Evolutionary conservation across 805 yeast genomes (phyloP), one percentile per base, ranked within the genome.

Genomic region (Myxozyma kluyveri): DNA sequence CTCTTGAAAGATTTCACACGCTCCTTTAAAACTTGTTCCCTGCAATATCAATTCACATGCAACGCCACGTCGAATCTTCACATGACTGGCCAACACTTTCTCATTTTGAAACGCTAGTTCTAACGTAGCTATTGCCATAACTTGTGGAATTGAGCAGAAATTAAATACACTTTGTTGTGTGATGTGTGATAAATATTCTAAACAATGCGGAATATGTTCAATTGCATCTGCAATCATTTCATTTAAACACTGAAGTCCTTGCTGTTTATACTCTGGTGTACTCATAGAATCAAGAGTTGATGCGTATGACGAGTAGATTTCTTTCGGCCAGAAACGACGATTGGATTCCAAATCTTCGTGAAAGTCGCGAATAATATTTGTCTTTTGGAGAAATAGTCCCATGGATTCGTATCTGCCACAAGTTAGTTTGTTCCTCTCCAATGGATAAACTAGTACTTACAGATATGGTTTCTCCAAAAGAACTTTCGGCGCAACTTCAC

Each of bases 111-210:
- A 90, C 31, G 91, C 85, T 47, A 83, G 74, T 21, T 91, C 88
- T 62, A 93, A 76, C 1, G 98, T 88, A 14, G 99, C 97, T 68
- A 93, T 86, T 33, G 98, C 96, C 99, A 93, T 93, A 18, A 91
- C 97, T 72, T 93, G 99, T 18, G 99, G 99, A 66, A 93, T 93
- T 9, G 97, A 88, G 73, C 97, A 90, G 74, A 93, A 93, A 62
- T 83, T 85, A 75, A 88, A 93, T 45, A 84, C 72, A 1, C 95
- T 81, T 54, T 84, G 86, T 66, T 93, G 98, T 53, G 78, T 78
- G 45, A 93, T 79, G 56, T 82, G 74, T 17, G 91, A 78, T 50
- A 93, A 75, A 67, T 86, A 93, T 45, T 78, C 77, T 61, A 93
- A 75, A 27, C 82, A 85, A 64, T 88, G 91, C 47, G 78, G 79